phyloP scores from a whole-genome alignment of 2,329 filamentous ascomycete species.

The Byssoonygena ceratinophila region DNA sequence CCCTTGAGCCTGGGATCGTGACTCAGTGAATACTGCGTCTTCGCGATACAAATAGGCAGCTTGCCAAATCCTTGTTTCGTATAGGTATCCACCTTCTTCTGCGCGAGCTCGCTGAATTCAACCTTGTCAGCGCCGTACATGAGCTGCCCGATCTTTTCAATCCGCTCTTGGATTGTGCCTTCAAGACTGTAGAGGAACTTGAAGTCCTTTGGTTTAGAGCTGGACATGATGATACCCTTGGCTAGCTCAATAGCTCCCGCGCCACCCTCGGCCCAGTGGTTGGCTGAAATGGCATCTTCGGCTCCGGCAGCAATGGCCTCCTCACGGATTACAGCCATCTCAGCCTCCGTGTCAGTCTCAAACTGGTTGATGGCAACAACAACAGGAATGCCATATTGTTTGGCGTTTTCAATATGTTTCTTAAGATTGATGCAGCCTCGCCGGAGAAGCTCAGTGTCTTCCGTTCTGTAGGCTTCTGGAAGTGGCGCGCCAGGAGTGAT shows the following conservation, averaged over 20 bases:
- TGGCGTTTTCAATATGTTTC: constrained; percentile 91
- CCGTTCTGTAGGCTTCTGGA: constrained; percentile 78
- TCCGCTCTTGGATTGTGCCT: constrained; percentile 72
- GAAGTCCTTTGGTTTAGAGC: constrained; percentile 75
- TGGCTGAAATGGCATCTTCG: constrained; percentile 83
- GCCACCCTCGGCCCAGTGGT: constrained; percentile 95
- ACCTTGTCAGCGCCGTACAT: constrained; percentile 92
- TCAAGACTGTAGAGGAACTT: constrained; percentile 75
- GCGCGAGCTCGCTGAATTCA: constrained; percentile 85
- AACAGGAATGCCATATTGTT: constrained; percentile 79
- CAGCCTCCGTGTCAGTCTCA: constrained; percentile 82
- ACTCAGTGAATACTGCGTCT: constrained; percentile 94
- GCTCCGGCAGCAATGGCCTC: constrained; percentile 86
- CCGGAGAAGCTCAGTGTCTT: constrained; percentile 85
- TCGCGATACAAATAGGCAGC: constrained; percentile 90
- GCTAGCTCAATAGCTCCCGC: constrained; percentile 82
- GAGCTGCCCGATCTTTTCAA: constrained; percentile 76
- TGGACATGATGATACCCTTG: constrained; percentile 71
- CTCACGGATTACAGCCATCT: constrained; percentile 78
- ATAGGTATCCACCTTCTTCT: constrained; percentile 94
- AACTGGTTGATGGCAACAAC: constrained; percentile 98
- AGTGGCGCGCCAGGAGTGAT: constrained; percentile 78
- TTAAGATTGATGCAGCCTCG: constrained; percentile 85
- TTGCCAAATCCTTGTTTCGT: constrained; percentile 84
- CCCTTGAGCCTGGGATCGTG: constrained; percentile 92